Evolutionary conservation across 1,139 yeast genomes (phyloP), one percentile per base, ranked within the genome.

Genomic region (Candida frijolesensis): DNA sequence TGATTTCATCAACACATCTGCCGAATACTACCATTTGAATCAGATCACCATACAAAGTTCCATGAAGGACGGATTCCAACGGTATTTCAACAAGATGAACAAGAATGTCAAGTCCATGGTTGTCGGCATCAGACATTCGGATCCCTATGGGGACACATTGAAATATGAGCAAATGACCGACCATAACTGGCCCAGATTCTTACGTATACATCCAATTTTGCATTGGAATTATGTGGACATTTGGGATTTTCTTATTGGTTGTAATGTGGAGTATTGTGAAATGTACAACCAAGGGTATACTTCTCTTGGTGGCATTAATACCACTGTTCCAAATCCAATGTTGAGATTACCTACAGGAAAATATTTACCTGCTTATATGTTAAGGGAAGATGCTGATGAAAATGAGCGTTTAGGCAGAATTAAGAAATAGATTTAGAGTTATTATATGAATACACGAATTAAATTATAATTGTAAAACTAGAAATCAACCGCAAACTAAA

Each of bases 111-210:
- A 80, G 60, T 84, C 90, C 14, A 83, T 90, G 1, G 74, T 90
- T 30, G 94, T 90, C 1, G 97, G 97, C 0, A 89, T 89, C 15
- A 75, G 97, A 48, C 78, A 87, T 52, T 79, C 87, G 3, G 97
- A 90, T 62, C 97, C 97, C 0, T 87, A 79, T 62, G 91, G 95
- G 0, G 67, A 69, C 1, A 57, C 69, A 12, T 71, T 90, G 37
- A 56, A 71, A 14, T 76, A 76, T 49, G 79, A 85, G 52, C 91
- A 88, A 59, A 64, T 61, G 39, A 90, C 97, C 0, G 96, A 90
- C 62, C 86, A 83, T 54, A 83, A 89, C 48, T 90, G 97, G 97
- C 97, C 97, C n/a, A 70, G 73, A 37, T 90, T 90, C 63, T 67
- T 84, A 56, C 70, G 97, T 44, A 75, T 89, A 9, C 94, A 89